Evolutionary conservation across 345 rosid species (phyloP), one percentile per base, ranked within the genome.

Genomic region (Carallia brachiata): DNA sequence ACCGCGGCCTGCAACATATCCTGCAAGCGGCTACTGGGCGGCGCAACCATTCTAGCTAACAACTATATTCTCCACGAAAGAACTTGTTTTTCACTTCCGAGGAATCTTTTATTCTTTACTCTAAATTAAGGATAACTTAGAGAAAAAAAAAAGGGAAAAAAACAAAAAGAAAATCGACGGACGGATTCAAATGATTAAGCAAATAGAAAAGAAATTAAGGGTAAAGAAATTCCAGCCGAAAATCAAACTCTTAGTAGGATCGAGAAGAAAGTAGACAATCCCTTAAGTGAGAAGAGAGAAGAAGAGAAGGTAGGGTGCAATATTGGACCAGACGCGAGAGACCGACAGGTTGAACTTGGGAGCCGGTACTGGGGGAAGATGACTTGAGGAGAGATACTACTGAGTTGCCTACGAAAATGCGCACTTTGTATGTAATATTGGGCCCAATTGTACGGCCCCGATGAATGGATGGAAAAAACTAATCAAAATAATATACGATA

Each of bases 1-100:
- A 96, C 97, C 52, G 90, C 90, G 27, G 84, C 83, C 81, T 96
- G 95, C 57, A 96, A 77, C 81, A 88, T 81, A 73, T 32, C 83
- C 74, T 89, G 96, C 31, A 92, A 79, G 73, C 84, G 87, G 73
- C 73, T 84, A 72, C 84, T 77, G 7, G 83, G 86, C 63, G 82
- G 87, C 17, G 75, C 83, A n/a, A 81, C 86, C 88, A 85, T 23
- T 87, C 84, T 87, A 23, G 69, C 31, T 54, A 67, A 50, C 36
- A 17, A 30, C 62, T 32, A 40, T 8, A 4, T 40, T 15, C 23
- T 23, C 23, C 23, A 23, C 23, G 23, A 23, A 23, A 23, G 23
- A 23, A 23, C 23, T 23, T 23, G 23, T 23, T 23, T 23, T 23
- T 23, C 23, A 23, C 23, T 23, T 23, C 23, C 23, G 23, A 23